Conservation (phyloP, 768 basidiomycete genomes). For the Leccinellum rugosiceps region DNA sequence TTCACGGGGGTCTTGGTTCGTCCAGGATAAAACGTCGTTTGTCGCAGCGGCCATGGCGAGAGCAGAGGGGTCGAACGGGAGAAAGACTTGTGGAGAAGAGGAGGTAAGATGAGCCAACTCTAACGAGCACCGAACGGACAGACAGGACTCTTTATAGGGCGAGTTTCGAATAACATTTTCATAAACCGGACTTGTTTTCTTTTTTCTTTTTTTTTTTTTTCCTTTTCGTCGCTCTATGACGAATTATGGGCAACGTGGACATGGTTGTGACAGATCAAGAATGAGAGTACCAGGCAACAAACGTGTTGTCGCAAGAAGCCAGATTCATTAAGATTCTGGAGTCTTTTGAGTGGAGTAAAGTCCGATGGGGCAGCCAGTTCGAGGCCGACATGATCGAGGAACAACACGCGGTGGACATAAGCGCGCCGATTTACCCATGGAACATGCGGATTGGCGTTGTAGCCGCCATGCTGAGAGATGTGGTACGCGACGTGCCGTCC, state of each 20-base stretch:
- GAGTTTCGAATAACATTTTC: constrained; percentile 40
- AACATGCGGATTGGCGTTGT: constrained; percentile 34
- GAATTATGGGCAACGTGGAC: constrained; percentile 71
- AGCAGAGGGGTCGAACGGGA: constrained; percentile 27
- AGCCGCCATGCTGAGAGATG: constrained; percentile 20
- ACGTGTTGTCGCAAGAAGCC: constrained; percentile 71
- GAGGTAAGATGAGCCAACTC: constrained; percentile 29
- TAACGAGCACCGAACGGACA: constrained; percentile 13
- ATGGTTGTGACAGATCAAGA: constrained; percentile 64
- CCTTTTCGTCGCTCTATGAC: constrained; percentile 43
- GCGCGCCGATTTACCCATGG: constrained; percentile 47
- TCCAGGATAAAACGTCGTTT: constrained; percentile 81
- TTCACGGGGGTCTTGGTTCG: constrained; percentile 80
- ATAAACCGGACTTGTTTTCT: constrained; percentile 41
- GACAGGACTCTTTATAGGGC: constrained; percentile 52
- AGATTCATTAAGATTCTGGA: constrained; percentile 54
- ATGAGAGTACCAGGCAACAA: constrained; percentile 61
- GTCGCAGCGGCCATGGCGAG: constrained; percentile 48
- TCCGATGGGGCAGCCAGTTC: constrained; percentile 52
- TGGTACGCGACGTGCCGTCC: constrained; percentile 29
- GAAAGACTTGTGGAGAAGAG: constrained; percentile 28
- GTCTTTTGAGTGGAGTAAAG: constrained; percentile 70
- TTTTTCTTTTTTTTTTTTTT: constrained; percentile 36
- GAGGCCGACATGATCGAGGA: constrained; percentile 64
- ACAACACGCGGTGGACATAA: constrained; percentile 60